phyloP scores from a whole-genome alignment of 2,329 filamentous ascomycete species.

The Macrophomina phaseolina region DNA sequence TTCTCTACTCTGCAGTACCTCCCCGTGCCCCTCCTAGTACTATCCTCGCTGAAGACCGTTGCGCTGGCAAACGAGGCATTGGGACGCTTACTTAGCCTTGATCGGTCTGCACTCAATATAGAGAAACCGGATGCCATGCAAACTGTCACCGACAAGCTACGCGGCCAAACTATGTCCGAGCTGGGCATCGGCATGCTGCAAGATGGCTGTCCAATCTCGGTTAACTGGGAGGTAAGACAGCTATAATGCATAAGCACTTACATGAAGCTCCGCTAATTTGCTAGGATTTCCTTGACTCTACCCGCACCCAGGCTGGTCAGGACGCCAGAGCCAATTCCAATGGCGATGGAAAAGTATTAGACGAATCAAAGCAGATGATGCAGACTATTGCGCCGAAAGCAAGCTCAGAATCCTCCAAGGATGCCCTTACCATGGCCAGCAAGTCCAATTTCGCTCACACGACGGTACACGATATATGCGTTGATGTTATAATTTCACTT shows the following conservation, averaged over 20 bases:
- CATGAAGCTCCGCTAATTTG: slow-evolving; percentile 7
- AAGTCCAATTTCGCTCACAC: slow-evolving; percentile 46
- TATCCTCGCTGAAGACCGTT: slow-evolving; percentile 72
- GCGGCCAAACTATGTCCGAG: slow-evolving; percentile 70
- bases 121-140: slow-evolving; percentile 45
- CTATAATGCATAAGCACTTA: slow-evolving; percentile 1
- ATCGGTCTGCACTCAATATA: slow-evolving; percentile 44
- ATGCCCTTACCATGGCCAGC: slow-evolving; percentile 37
- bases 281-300: slow-evolving; percentile 50
- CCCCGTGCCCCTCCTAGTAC: slow-evolving; percentile 72
- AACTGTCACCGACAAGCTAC: slow-evolving; percentile 63
- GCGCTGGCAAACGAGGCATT: slow-evolving; percentile 78
- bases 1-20: slow-evolving; percentile 71
- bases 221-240: slow-evolving; percentile 54
- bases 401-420: slow-evolving; percentile 24
- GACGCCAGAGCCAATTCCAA: slow-evolving; percentile 20
- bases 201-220: slow-evolving; percentile 62
- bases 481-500: slow-evolving; percentile 71
- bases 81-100: slow-evolving; percentile 69
- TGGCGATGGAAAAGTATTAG: not conserved
- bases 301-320: slow-evolving; percentile 45
- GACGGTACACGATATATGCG: slow-evolving; percentile 64
- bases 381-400: slow-evolving; percentile 26
- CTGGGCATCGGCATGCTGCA: slow-evolving; percentile 76
- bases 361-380: slow-evolving; percentile 16